Evolutionary conservation across 139 green algal species (phyloP), one percentile per base, ranked within the genome.

Genomic region (Chlorella sorokiniana): DNA sequence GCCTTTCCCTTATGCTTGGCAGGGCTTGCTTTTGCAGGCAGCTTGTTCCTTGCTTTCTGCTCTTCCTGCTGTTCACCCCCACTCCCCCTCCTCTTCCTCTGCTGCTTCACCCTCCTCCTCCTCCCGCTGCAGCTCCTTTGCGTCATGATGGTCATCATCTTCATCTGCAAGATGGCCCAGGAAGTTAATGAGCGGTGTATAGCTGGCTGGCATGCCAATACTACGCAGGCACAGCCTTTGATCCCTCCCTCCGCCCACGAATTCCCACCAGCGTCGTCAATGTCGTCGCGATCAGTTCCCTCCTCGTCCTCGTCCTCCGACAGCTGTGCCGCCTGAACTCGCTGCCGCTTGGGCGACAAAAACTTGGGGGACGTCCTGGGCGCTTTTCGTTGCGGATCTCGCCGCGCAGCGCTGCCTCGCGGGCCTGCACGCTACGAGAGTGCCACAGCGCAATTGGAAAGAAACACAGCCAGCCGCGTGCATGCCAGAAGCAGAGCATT

Each of bases 311-410:
- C 72, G 31, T 41, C 42, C 0, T 76, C 69, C 4, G 40, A 42
- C 42, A 44, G n/a, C 29, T 42, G 11, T 33, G 9, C 64, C n/a
- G 65, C 37, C 4, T 29, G 4, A 2, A 35, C 42, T 41, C 45
- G 72, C 52, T 23, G 73, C 52, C 73, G 73, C 73, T 79, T 79
- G 20, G 54, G 73, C 8, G 54, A 69, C 8, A 29, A 52, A 69
- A 79, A 79, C 54, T 69, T 69, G 35, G 73, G 7, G 73, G 73
- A 10, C 73, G 52, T 23, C 73, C 73, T 4, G 35, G n/a, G 4
- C 65, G 33, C 73, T 38, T 54, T 8, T 38, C 37, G 37, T 31
- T 41, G 23, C 25, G 10, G 22, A 76, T 27, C 69, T 76, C 14
- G 42, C 42, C 42, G 9, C 69, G 42, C 42, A 76, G 69, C 69